phyloP scores from a whole-genome alignment of 1,284 basidiomycete species.

The Puccinia novopanici region DNA sequence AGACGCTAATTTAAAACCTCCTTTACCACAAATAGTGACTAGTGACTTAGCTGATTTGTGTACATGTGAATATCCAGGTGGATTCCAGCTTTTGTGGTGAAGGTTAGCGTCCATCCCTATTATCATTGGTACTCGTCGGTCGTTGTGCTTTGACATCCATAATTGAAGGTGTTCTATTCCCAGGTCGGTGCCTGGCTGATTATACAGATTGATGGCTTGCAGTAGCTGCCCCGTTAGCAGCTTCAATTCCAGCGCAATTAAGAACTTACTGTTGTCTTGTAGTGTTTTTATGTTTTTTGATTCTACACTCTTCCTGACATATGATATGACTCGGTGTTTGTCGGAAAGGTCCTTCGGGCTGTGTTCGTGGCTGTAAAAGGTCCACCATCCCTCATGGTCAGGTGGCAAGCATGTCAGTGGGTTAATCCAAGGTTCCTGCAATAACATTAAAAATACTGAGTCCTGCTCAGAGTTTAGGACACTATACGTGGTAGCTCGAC shows the following conservation, averaged over 20 bases:
- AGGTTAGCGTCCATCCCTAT: conserved; percentile 11
- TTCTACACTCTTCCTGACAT: background rate
- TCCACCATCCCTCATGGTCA: background rate
- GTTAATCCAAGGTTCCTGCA: conserved; percentile 4
- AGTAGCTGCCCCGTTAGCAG: too few species aligned
- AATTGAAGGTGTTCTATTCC: background rate
- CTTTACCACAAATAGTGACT: background rate
- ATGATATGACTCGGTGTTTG: background rate
- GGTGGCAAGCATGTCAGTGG: background rate
- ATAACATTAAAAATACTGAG: background rate
- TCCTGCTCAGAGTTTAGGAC: background rate
- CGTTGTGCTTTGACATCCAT: background rate
- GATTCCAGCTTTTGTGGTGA: background rate
- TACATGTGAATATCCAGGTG: background rate
- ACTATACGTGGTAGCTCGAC: background rate
- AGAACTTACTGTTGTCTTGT: background rate
- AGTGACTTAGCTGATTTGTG: background rate
- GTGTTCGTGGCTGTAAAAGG: background rate
- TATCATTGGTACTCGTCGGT: background rate
- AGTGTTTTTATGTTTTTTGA: background rate
- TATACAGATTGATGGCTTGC: background rate
- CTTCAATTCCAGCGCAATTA: background rate
- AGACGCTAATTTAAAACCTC: background rate
- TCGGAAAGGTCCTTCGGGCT: background rate
- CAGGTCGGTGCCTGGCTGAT: background rate